Conservation (phyloP, 1,284 basidiomycete species). For the Ustilago curta region DNA sequence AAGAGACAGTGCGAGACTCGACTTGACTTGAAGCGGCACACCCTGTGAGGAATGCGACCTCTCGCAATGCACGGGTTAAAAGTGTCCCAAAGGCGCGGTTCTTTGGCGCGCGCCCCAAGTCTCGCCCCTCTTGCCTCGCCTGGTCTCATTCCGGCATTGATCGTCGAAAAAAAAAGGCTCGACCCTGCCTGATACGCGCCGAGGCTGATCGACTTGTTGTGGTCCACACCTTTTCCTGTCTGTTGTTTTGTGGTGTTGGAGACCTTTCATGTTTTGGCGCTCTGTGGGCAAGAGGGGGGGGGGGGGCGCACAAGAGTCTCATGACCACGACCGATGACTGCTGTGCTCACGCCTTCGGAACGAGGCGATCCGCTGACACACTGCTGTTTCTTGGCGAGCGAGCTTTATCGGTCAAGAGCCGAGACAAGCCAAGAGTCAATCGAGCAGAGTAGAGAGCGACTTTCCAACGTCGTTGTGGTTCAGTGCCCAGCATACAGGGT, state of each 20-base stretch:
- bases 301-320: not conserved
- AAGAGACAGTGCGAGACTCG: too few species aligned
- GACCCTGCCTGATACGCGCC: not conserved
- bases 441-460: too few species aligned
- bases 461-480: not conserved
- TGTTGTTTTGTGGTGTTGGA: too few species aligned
- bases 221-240: not conserved
- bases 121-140: too few species aligned
- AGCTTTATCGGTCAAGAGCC: not conserved
- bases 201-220: not conserved
- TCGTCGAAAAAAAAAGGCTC: not conserved
- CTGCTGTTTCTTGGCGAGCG: not conserved
- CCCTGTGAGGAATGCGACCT: constrained; percentile 22
- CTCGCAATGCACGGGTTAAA: constrained; percentile 12
- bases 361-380: not conserved
- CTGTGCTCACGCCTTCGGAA: not conserved
- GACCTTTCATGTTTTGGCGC: too few species aligned
- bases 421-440: not conserved
- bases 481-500: constrained; percentile 5
- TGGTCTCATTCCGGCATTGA: not conserved
- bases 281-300: not conserved
- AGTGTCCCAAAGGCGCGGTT: too few species aligned
- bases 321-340: not conserved
- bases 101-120: constrained; percentile 10
- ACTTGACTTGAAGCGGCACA: not conserved